These are phyloP conservation scores for Circinella minor DNA, from an alignment of 371 early-diverging fungal genomes.

Conservation along the genomic window DNA sequence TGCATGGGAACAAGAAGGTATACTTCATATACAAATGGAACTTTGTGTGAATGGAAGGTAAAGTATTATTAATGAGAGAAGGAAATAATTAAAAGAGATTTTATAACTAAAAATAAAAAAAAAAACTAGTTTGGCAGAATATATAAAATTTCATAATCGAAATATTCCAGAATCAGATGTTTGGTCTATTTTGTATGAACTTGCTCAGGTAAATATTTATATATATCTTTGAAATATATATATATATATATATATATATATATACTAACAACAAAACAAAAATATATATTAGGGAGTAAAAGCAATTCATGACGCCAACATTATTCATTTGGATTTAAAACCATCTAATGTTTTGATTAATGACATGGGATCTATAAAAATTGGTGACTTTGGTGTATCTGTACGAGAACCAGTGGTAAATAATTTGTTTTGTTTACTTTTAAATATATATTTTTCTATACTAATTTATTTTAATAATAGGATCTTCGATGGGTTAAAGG, in stretches of 20 bases:
- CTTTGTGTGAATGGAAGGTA: constrained; percentile 83
- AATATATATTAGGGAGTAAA: constrained; percentile 59
- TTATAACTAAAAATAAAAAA: constrained; percentile 5
- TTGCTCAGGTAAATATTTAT: constrained; percentile 56
- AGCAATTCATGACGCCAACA: constrained; percentile 71
- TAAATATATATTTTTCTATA: too few relatives aligned
- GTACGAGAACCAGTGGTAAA: constrained; percentile 62
- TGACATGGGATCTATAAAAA: constrained; percentile 67
- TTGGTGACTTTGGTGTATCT: constrained; percentile 92
- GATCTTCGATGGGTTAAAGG: constrained; percentile 44
- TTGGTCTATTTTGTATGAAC: constrained; percentile 82
- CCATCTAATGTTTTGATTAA: constrained; percentile 86
- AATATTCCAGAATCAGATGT: constrained; percentile 66
- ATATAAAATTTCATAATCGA: constrained; percentile 23
- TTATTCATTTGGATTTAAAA: constrained; percentile 90
- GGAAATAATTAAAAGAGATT: not conserved
- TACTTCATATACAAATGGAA: constrained; percentile 88
- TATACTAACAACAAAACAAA: not conserved
- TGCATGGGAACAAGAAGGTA: constrained; percentile 94
- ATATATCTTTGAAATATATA: too few relatives aligned
- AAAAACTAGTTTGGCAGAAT: constrained; percentile 19
- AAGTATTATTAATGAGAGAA: not conserved
- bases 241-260: not conserved
- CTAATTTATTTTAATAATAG: constrained; percentile 11
- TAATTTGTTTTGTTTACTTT: constrained; percentile 7